Evolutionary conservation across 139 green algal species (phyloP).

Genomic region (Chlamydomonas eustigma): DNA sequence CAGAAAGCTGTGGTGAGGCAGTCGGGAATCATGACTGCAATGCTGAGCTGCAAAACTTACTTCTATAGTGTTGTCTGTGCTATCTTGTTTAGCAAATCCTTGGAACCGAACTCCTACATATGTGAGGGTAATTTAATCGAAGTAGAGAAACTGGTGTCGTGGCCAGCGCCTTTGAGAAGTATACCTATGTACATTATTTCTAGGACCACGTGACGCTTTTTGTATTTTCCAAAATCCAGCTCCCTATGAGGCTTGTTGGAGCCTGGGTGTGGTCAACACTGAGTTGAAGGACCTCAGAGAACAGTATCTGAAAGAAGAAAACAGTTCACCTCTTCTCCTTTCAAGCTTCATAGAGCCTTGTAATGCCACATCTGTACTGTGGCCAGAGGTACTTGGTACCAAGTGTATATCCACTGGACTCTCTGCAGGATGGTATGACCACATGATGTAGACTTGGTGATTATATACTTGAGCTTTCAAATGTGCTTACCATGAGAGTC

Average conservation of each 20-base stretch:
- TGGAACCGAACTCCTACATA: constrained; percentile 77
- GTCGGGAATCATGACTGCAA: neutral
- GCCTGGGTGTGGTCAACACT: neutral
- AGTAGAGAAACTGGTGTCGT: too few relatives aligned
- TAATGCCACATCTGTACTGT: neutral
- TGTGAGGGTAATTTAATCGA: too few relatives aligned
- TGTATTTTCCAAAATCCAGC: too few relatives aligned
- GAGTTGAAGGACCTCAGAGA: neutral
- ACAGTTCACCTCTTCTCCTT: neutral
- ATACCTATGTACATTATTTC: too few relatives aligned
- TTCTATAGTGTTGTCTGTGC: constrained; percentile 71
- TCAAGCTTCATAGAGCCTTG: neutral
- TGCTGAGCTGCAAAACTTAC: constrained; percentile 23
- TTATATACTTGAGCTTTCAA: neutral
- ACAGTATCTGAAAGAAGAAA: neutral
- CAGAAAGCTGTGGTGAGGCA: neutral
- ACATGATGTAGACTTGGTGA: too few relatives aligned
- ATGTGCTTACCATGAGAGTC: neutral
- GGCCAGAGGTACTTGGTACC: too few relatives aligned
- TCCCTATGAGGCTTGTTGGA: neutral
- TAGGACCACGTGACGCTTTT: too few relatives aligned
- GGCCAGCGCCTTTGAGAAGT: constrained; percentile 66
- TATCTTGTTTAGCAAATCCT: constrained; percentile 77
- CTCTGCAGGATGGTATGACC: too few relatives aligned
- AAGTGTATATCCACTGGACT: too few relatives aligned